A percentile compares a stretch with the other conserved stretches of the same genome.
These are phyloP conservation scores for Acer campestre DNA, from an alignment of 345 rosid genomes.

Conservation along the genomic window DNA sequence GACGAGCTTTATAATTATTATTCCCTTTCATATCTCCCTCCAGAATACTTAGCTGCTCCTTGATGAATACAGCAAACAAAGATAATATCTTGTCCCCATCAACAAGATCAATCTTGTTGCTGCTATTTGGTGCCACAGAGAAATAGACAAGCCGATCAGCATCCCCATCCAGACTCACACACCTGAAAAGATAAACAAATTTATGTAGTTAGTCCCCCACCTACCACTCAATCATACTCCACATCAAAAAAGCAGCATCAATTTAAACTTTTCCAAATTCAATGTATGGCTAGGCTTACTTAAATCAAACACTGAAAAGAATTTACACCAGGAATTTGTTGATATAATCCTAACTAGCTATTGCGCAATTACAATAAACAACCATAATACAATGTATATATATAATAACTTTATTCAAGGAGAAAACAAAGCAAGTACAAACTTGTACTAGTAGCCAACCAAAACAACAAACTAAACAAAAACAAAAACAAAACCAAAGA, in stretches of 20 bases:
- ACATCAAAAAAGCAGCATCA: background rate
- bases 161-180: conserved; percentile 98
- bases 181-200: conserved; percentile 59
- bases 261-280: too few species aligned
- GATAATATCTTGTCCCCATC: conserved; percentile 94
- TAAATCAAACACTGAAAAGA: background rate
- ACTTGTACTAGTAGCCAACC: background rate
- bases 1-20: conserved; percentile 41
- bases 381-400: background rate
- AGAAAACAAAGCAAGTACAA: background rate
- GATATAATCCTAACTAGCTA: conserved; percentile 1
- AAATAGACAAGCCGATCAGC: conserved; percentile 92
- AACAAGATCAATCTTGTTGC: conserved; percentile 62
- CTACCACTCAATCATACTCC: background rate
- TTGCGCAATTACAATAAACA: background rate
- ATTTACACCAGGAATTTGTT: background rate
- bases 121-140: conserved; percentile 36
- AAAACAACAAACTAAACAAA: background rate
- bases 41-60: conserved; percentile 67
- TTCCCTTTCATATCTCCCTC: conserved; percentile 28
- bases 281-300: background rate
- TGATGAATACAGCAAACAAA: conserved; percentile 79
- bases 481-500: background rate
- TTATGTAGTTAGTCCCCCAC: conserved; percentile 29
- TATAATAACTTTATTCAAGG: background rate